Evolutionary conservation across 2,329 filamentous ascomycete species (phyloP).

Genomic region (Fusarium concolor): DNA sequence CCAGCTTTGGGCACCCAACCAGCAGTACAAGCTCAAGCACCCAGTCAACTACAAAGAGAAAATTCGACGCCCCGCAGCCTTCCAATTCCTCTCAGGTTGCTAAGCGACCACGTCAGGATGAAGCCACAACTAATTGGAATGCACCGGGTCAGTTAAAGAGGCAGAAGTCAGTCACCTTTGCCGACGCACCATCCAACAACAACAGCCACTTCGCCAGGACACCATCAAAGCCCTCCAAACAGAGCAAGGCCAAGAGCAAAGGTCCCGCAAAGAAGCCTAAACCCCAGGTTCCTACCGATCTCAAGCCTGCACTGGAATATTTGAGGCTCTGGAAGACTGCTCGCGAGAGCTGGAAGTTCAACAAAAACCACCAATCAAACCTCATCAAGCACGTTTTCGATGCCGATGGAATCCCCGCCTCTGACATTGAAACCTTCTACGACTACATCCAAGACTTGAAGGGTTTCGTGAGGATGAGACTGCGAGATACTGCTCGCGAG

Average conservation of each 20-base stretch:
- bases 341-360: slow-evolving; percentile 88
- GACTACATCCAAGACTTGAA: slow-evolving; percentile 84
- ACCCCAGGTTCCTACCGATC: slow-evolving; percentile 55
- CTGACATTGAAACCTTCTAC: slow-evolving; percentile 76
- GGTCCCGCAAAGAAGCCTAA: slow-evolving; percentile 55
- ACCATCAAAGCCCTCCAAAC: slow-evolving; percentile 48
- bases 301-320: slow-evolving; percentile 78
- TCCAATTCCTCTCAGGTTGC: slow-evolving; percentile 47
- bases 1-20: slow-evolving; percentile 54
- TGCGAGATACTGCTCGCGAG: slow-evolving; percentile 74
- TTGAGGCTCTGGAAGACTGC: slow-evolving; percentile 79
- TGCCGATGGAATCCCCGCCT: slow-evolving; percentile 74
- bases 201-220: slow-evolving; percentile 46
- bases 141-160: slow-evolving; percentile 50
- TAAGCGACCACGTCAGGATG: slow-evolving; percentile 53
- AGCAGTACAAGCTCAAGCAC: slow-evolving; percentile 47
- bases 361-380: slow-evolving; percentile 90
- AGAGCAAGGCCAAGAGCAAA: slow-evolving; percentile 51
- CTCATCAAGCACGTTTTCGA: slow-evolving; percentile 87
- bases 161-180: slow-evolving; percentile 64
- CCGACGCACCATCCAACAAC: slow-evolving; percentile 52
- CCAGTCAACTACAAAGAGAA: slow-evolving; percentile 54
- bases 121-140: slow-evolving; percentile 42
- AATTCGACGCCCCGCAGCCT: slow-evolving; percentile 52
- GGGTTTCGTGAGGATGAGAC: slow-evolving; percentile 76